These are phyloP conservation scores for Acanthamoeba royreba DNA, from an alignment of 208 protist genomes.

Conservation along the genomic window DNA sequence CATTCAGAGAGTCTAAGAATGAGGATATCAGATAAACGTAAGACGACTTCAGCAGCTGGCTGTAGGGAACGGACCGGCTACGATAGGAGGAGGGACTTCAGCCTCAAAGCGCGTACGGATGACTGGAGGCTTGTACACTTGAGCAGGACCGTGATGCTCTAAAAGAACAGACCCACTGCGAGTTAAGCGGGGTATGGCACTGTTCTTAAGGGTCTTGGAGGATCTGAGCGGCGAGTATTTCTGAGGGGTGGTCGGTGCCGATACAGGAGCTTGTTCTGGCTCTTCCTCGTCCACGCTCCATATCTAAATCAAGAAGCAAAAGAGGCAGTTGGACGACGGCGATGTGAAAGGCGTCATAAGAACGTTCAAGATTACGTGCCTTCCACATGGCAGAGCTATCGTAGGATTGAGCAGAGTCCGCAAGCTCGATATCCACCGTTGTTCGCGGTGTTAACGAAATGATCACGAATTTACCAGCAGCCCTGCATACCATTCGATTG, in stretches of 20 bases:
- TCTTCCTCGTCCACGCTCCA: not conserved
- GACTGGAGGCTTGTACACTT: not conserved
- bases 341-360: not conserved
- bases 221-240: not conserved
- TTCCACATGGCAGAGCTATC: constrained; percentile 30
- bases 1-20: not conserved
- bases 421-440: not conserved
- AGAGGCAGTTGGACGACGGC: not conserved
- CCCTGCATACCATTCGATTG: no score
- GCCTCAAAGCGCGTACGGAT: constrained; percentile 1
- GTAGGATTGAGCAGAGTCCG: not conserved
- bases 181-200: not conserved
- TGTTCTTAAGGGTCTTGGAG: not conserved
- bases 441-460: not conserved
- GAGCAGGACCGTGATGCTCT: not conserved
- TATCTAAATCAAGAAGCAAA: not conserved
- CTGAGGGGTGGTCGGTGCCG: not conserved
- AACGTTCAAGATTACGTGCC: not conserved
- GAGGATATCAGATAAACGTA: not conserved
- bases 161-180: not conserved
- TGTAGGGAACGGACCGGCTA: not conserved
- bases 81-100: not conserved
- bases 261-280: not conserved
- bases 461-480: not conserved
- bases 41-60: not conserved